Conservation (phyloP, 2,329 filamentous ascomycete genomes). For the Cercospora canescens region DNA sequence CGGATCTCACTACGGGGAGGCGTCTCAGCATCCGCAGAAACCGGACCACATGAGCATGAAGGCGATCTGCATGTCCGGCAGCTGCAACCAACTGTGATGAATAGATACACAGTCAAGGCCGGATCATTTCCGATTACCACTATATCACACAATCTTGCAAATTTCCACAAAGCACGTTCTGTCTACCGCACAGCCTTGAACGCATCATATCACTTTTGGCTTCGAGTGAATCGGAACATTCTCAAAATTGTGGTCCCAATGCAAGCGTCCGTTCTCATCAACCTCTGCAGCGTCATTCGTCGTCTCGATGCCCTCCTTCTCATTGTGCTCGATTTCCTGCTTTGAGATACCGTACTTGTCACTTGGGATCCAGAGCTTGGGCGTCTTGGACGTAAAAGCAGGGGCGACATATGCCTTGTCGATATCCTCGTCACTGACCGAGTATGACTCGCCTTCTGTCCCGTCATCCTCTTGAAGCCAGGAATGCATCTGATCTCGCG, state of each 20-base stretch:
- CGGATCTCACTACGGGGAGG: not conserved
- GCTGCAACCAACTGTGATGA: not conserved
- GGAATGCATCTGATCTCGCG: conserved; percentile 24
- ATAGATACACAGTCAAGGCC: not conserved
- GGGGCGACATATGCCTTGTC: conserved; percentile 47
- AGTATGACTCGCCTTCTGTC: conserved; percentile 23
- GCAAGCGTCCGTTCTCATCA: conserved; percentile 47
- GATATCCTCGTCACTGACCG: conserved; percentile 31
- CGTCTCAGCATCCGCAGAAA: not conserved
- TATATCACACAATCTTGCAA: not conserved
- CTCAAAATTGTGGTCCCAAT: conserved; percentile 45
- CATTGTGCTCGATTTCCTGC: conserved; percentile 44
- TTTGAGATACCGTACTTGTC: conserved; percentile 46
- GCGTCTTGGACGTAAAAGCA: conserved; percentile 44
- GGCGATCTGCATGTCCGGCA: not conserved
- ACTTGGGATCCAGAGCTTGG: conserved; percentile 48
- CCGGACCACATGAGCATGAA: not conserved
- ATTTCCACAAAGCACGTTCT: not conserved
- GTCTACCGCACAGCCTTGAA: not conserved
- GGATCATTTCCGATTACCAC: not conserved
- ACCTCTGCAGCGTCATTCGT: conserved; percentile 48
- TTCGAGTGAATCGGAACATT: conserved; percentile 46
- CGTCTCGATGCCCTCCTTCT: conserved; percentile 41
- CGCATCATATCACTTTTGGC: conserved; percentile 24
- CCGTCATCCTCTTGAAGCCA: conserved; percentile 25